These are phyloP conservation scores for Circinella minor DNA, from an alignment of 371 early-diverging fungal species.

Conservation along the genomic window DNA sequence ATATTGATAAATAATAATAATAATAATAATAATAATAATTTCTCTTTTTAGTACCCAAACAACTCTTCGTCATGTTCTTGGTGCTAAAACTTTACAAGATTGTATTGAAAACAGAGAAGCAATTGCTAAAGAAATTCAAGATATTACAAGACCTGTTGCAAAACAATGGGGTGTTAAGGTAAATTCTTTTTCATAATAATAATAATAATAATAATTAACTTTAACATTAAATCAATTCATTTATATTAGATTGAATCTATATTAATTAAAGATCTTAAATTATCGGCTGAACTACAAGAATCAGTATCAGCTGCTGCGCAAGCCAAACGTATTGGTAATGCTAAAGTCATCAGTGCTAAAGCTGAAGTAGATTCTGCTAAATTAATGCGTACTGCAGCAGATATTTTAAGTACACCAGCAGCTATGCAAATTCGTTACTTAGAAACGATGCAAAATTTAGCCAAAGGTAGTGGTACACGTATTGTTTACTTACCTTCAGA, in stretches of 20 bases:
- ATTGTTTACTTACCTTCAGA: slow-evolving; percentile 70
- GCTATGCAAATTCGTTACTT: slow-evolving; percentile 90
- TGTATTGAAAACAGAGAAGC: slow-evolving; percentile 88
- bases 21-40: neutral
- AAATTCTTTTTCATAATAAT: slow-evolving; percentile 18
- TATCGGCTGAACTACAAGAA: slow-evolving; percentile 80
- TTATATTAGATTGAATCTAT: slow-evolving; percentile 66
- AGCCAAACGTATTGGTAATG: slow-evolving; percentile 85
- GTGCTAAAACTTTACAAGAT: slow-evolving; percentile 69
- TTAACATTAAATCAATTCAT: slow-evolving; percentile 15
- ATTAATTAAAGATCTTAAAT: slow-evolving; percentile 86
- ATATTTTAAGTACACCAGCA: slow-evolving; percentile 70
- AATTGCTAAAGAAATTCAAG: slow-evolving; percentile 82
- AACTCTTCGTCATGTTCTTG: slow-evolving; percentile 74
- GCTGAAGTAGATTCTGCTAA: slow-evolving; percentile 94
- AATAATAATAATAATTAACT: neutral
- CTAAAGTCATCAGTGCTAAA: slow-evolving; percentile 88
- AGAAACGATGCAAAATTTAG: slow-evolving; percentile 82
- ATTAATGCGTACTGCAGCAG: slow-evolving; percentile 91
- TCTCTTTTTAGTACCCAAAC: slow-evolving; percentile 65
- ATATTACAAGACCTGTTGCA: slow-evolving; percentile 75
- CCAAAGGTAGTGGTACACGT: slow-evolving; percentile 60
- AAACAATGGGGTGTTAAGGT: slow-evolving; percentile 78
- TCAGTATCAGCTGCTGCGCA: slow-evolving; percentile 92
- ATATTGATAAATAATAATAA: neutral